Conservation (phyloP, 2,329 filamentous ascomycete species). For the Didymella pinodella region DNA sequence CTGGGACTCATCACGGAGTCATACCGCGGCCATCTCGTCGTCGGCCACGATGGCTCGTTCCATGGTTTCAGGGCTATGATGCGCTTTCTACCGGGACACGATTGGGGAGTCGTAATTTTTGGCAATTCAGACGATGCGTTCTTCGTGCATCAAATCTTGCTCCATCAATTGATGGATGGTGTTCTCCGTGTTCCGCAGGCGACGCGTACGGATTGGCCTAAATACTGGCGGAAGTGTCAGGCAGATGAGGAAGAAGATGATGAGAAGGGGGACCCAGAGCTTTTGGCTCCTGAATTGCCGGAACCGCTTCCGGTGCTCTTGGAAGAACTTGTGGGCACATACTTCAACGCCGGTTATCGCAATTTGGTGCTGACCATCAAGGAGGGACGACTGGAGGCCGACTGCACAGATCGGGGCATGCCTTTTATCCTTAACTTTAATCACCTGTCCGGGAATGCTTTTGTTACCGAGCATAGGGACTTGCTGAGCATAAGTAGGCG, state of each 20-base stretch:
- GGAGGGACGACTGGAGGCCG: slow-evolving; percentile 11
- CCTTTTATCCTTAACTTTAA: slow-evolving; percentile 20
- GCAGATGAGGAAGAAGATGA: slow-evolving; percentile 5
- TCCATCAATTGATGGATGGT: slow-evolving; percentile 18
- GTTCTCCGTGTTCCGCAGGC: neutral
- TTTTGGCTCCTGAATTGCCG: neutral
- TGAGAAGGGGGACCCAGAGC: slow-evolving; percentile 1
- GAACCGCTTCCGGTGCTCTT: slow-evolving; percentile 5
- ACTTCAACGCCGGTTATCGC: slow-evolving; percentile 22
- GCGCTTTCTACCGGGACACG: slow-evolving; percentile 16
- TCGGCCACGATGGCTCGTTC: slow-evolving; percentile 23
- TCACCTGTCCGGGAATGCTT: slow-evolving; percentile 12
- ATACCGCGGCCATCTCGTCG: slow-evolving; percentile 21
- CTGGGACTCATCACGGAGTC: slow-evolving; percentile 20
- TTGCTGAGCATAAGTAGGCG: neutral
- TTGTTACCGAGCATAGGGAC: slow-evolving; percentile 10
- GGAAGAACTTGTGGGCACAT: slow-evolving; percentile 15
- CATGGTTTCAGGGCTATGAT: slow-evolving; percentile 22
- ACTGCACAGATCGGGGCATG: slow-evolving; percentile 24
- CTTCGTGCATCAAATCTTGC: slow-evolving; percentile 17
- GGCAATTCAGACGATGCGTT: slow-evolving; percentile 19
- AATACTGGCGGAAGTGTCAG: slow-evolving; percentile 10
- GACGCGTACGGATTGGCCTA: slow-evolving; percentile 10
- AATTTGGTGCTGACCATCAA: slow-evolving; percentile 7
- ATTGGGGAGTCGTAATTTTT: slow-evolving; percentile 25